Evolutionary conservation across 192 early-diverging fungal species (phyloP).

Genomic region (Dissophora ornata): DNA sequence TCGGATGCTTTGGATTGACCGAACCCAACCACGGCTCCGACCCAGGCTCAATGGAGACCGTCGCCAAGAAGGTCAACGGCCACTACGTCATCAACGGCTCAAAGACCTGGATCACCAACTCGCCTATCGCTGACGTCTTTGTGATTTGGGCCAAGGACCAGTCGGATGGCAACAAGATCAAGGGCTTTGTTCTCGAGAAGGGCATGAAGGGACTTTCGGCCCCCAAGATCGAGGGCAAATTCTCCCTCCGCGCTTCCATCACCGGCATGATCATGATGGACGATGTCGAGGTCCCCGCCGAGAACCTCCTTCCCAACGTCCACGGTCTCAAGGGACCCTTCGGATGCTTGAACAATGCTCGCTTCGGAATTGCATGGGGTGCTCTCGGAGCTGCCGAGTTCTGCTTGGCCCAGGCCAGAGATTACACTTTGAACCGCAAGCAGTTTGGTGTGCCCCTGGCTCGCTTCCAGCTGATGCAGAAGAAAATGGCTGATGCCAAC

Average conservation of each 20-base stretch:
- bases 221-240: constrained; percentile 94
- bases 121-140: constrained; percentile 96
- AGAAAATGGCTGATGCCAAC: constrained; percentile 95
- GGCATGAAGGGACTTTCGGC: constrained; percentile 93
- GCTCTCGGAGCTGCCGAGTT: constrained; percentile 94
- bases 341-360: constrained; percentile 97
- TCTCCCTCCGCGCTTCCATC: constrained; percentile 91
- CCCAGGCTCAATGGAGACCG: constrained; percentile 93
- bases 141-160: constrained; percentile 93
- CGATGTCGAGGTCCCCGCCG: constrained; percentile 90
- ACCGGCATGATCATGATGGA: constrained; percentile 99
- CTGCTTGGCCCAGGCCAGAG: constrained; percentile 88
- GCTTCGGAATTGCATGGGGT: constrained; percentile 98
- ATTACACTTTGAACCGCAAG: constrained; percentile 89
- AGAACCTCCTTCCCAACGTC: constrained; percentile 93
- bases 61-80: constrained; percentile 77
- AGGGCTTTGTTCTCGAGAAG: constrained; percentile 95
- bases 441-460: constrained; percentile 96
- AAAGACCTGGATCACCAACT: constrained; percentile 99
- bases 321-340: constrained; percentile 95
- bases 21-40: constrained; percentile 99
- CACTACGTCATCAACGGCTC: constrained; percentile 85
- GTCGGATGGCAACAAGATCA: constrained; percentile 84
- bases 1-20: constrained; percentile 95
- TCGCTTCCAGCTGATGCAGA: constrained; percentile 94